These are phyloP conservation scores for Rhododendron henanense DNA, from an alignment of 148 eudicot genomes.

Conservation along the genomic window DNA sequence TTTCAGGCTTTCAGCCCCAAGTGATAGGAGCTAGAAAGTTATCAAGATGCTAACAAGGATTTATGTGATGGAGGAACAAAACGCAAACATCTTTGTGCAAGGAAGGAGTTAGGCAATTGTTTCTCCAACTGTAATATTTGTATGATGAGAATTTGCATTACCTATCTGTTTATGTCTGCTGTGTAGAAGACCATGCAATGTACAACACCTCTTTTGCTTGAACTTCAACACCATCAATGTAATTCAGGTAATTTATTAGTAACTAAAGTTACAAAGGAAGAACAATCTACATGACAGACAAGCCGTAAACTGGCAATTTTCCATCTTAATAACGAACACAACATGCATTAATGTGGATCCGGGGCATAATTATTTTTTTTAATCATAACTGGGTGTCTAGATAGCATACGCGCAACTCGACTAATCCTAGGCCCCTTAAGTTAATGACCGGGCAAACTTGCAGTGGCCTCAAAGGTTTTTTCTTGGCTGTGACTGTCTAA, in stretches of 20 bases:
- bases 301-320: background rate
- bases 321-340: background rate
- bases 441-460: background rate
- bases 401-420: background rate
- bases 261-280: background rate
- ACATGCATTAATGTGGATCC: background rate
- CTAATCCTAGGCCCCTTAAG: background rate
- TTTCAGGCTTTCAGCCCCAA: conserved; percentile 86
- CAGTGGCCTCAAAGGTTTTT: background rate
- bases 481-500: background rate
- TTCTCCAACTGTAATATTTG: conserved; percentile 19
- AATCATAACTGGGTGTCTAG: background rate
- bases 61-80: conserved; percentile 11
- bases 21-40: conserved; percentile 24
- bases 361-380: background rate
- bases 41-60: background rate
- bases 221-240: background rate
- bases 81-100: background rate
- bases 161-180: conserved; percentile 17
- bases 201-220: conserved; percentile 27
- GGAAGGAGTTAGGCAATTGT: conserved; percentile 3
- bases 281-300: background rate
- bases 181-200: conserved; percentile 32
- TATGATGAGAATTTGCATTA: conserved; percentile 21
- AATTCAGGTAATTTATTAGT: background rate